phyloP scores from a whole-genome alignment of 345 rosid genomes.

The Iberis pinnata region DNA sequence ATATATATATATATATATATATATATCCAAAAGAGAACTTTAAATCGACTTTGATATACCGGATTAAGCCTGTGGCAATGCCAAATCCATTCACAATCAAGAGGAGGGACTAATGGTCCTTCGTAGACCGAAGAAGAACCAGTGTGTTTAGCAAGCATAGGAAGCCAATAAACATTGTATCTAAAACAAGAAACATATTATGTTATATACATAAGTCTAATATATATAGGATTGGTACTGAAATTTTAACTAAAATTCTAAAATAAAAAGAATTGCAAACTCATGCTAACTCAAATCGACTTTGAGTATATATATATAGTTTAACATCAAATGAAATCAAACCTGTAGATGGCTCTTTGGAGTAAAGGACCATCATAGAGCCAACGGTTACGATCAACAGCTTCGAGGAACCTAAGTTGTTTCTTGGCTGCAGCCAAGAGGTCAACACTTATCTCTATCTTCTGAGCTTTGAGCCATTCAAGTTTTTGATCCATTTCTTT shows the following conservation, averaged over 20 bases:
- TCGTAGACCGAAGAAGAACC: slow-evolving; percentile 33
- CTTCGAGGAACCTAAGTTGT: slow-evolving; percentile 70
- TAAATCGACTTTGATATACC: slow-evolving; percentile 24
- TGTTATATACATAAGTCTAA: neutral
- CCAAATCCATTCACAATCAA: slow-evolving; percentile 99
- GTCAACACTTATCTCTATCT: slow-evolving; percentile 51
- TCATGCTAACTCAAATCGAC: too few species aligned
- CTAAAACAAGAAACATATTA: slow-evolving; percentile 31
- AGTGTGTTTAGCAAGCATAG: slow-evolving; percentile 62
- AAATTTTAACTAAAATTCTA: too few species aligned
- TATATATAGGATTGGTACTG: too few species aligned
- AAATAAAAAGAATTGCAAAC: neutral
- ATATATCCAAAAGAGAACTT: neutral
- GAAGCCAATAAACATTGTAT: slow-evolving; percentile 93
- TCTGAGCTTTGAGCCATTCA: slow-evolving; percentile 79
- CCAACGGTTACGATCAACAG: slow-evolving; percentile 64
- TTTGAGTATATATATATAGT: too few species aligned
- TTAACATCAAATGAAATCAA: too few species aligned
- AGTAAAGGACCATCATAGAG: slow-evolving; percentile 74
- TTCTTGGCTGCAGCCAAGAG: slow-evolving; percentile 57
- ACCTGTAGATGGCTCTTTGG: slow-evolving; percentile 60
- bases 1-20: too few species aligned
- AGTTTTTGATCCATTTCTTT: slow-evolving; percentile 34
- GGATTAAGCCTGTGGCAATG: slow-evolving; percentile 98
- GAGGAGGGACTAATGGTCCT: slow-evolving; percentile 75